phyloP scores from a whole-genome alignment of 2,329 filamentous ascomycete genomes.

The Dactylonectria estremocensis region DNA sequence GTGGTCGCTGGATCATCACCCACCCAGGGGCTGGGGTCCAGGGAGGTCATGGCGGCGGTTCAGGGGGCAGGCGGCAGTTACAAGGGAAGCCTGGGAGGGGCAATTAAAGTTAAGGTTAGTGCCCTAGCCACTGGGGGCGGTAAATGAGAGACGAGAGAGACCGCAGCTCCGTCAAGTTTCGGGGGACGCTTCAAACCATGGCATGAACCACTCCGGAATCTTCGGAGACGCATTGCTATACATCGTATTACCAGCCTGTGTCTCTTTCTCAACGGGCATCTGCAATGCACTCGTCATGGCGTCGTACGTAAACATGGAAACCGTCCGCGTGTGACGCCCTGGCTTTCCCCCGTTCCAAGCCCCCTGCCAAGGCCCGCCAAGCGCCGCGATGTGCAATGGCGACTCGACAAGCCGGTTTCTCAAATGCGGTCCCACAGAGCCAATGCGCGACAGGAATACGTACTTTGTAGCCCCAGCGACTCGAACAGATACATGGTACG shows the following conservation, averaged over 20 bases:
- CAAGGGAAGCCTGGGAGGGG: constrained; percentile 14
- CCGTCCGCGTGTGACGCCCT: not conserved
- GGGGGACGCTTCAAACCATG: not conserved
- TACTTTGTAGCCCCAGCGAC: no score
- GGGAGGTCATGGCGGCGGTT: not conserved
- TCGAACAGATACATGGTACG: no score
- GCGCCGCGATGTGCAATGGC: not conserved
- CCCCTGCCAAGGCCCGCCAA: not conserved
- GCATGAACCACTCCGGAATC: not conserved
- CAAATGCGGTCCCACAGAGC: no score
- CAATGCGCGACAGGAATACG: not conserved
- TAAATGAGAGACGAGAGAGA: not conserved
- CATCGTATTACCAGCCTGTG: not conserved
- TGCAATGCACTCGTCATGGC: not conserved
- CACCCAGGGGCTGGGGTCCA: not conserved
- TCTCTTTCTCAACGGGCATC: not conserved
- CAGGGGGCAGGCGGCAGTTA: not conserved
- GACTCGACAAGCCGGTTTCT: not conserved
- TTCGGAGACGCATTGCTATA: not conserved
- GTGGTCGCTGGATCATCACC: not conserved
- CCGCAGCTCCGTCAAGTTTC: no score
- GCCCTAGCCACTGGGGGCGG: constrained; percentile 4
- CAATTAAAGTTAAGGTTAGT: constrained; percentile 45
- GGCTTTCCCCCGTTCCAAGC: not conserved
- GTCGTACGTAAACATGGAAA: not conserved